These are phyloP conservation scores for Arctium lappa DNA, from an alignment of 129 eudicot genomes.

Conservation along the genomic window DNA sequence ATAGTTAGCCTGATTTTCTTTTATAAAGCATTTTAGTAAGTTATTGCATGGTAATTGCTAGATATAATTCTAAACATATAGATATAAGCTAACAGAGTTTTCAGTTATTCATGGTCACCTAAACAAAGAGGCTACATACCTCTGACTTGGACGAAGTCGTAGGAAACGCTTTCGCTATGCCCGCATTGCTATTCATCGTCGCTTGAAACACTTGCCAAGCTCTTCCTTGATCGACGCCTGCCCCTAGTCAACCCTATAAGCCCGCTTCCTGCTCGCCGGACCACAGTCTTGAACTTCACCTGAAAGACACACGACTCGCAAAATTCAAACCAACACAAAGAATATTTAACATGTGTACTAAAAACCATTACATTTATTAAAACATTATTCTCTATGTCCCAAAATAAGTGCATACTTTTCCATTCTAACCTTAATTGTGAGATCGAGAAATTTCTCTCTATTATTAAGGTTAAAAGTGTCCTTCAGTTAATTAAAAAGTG, in stretches of 20 bases:
- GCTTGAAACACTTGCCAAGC: constrained; percentile 41
- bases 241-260: constrained; percentile 39
- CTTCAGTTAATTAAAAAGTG: neutral
- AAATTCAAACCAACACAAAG: neutral
- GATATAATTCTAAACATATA: neutral
- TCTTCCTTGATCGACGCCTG: constrained; percentile 29
- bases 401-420: neutral
- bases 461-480: neutral
- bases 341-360: neutral
- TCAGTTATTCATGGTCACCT: neutral
- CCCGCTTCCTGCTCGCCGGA: constrained; percentile 33
- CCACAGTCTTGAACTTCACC: constrained; percentile 37
- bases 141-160: constrained; percentile 15
- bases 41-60: neutral
- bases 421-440: neutral
- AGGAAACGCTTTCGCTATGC: neutral
- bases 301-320: constrained; percentile 6
- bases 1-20: neutral
- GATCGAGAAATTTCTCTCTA: neutral
- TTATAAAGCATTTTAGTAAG: neutral
- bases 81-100: neutral
- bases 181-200: constrained; percentile 28
- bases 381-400: neutral
- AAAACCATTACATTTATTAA: neutral
- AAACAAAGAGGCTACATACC: constrained; percentile 1